Evolutionary conservation across 177 flowering plant genomes (phyloP).

Genomic region (Telopea speciosissima): DNA sequence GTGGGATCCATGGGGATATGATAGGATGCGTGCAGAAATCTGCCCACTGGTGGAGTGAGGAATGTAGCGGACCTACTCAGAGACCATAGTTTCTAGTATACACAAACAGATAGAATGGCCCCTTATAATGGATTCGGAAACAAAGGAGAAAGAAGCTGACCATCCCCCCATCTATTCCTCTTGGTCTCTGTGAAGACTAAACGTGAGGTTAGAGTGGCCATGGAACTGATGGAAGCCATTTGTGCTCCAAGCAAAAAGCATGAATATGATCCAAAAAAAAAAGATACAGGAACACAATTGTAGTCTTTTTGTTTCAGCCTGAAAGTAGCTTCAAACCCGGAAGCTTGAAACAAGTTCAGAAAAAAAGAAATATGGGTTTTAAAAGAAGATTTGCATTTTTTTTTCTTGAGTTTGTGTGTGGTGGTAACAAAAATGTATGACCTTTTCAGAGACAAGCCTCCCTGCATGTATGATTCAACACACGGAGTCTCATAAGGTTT

Average conservation of each 20-base stretch:
- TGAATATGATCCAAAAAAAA: background rate
- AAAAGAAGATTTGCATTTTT: background rate
- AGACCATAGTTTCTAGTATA: too few relatives aligned
- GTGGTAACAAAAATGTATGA: constrained; percentile 5
- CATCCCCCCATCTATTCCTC: background rate
- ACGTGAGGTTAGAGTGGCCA: background rate
- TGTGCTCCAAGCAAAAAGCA: background rate
- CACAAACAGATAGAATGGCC: background rate
- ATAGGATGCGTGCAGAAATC: too few relatives aligned
- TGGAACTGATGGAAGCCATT: background rate
- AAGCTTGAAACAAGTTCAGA: background rate
- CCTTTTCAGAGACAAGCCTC: background rate
- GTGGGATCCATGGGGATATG: too few relatives aligned
- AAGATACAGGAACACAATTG: background rate
- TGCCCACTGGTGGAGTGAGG: too few relatives aligned
- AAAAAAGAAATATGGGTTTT: too few relatives aligned
- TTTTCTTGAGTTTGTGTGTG: constrained; percentile 11
- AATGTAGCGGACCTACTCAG: too few relatives aligned
- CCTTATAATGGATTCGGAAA: background rate
- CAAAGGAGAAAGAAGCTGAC: background rate
- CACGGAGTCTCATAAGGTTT: constrained; percentile 7
- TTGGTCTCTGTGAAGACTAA: background rate
- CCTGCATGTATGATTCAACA: constrained; percentile 1
- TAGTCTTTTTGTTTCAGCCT: background rate
- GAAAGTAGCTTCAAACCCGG: background rate